These are phyloP conservation scores for Peniophora sp. DNA, from an alignment of 1,284 basidiomycete genomes.

Conservation along the genomic window DNA sequence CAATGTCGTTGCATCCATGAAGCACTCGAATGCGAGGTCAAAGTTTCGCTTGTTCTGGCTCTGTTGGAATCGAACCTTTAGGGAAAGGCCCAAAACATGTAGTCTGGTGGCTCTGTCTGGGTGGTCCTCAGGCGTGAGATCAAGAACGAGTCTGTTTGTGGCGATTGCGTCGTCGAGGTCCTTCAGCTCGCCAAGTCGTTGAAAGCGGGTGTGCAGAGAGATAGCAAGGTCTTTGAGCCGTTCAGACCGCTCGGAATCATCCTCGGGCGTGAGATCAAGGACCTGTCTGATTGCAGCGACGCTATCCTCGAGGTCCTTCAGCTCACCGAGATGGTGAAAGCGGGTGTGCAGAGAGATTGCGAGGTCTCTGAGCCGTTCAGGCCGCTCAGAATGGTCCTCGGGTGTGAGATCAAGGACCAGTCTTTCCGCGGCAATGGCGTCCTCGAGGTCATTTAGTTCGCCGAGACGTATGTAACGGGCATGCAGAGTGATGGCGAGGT, in stretches of 20 bases:
- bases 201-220: neutral
- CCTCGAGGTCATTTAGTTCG: neutral
- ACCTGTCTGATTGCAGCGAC: neutral
- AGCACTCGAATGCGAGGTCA: neutral
- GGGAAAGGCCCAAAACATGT: constrained; percentile 4
- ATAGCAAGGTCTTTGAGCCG: neutral
- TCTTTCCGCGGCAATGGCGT: neutral
- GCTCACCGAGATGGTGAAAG: constrained; percentile 5
- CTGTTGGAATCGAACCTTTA: constrained; percentile 17
- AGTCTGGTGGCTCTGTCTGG: neutral
- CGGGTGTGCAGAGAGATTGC: neutral
- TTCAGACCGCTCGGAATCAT: neutral
- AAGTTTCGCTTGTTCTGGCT: neutral
- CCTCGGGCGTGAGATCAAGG: neutral
- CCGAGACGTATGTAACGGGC: neutral
- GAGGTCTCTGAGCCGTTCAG: neutral
- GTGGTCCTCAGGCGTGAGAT: neutral
- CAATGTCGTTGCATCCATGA: no score
- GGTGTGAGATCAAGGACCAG: neutral
- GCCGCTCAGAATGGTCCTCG: neutral
- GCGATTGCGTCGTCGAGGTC: neutral
- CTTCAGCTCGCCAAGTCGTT: neutral
- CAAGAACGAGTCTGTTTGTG: neutral
- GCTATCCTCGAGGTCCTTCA: constrained; percentile 19
- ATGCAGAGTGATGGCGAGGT: neutral